A percentile compares a stretch with the other conserved stretches of the same genome.
Evolutionary conservation across 2,329 filamentous ascomycete genomes (phyloP).

Genomic region (Aspergillus tamarii): DNA sequence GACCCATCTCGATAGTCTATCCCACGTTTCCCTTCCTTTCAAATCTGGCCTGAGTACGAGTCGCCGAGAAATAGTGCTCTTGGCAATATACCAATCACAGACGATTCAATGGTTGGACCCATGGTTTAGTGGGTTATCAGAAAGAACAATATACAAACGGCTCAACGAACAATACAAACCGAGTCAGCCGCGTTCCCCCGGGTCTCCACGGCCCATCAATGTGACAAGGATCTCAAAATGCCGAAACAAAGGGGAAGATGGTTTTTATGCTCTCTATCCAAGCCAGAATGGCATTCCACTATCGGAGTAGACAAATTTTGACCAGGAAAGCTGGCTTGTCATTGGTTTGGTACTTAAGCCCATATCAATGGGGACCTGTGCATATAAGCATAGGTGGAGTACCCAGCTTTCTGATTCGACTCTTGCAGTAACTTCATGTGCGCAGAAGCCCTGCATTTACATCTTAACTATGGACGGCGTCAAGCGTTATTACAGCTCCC

Average conservation of each 20-base stretch:
- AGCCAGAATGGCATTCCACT: too few relatives aligned
- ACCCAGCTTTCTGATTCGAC: not conserved
- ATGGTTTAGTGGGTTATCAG: not conserved
- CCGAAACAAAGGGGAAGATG: not conserved
- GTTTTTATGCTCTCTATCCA: not conserved
- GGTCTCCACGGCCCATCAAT: not conserved
- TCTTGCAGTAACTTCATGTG: not conserved
- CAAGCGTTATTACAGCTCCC: conserved; percentile 13
- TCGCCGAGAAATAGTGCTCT: not conserved
- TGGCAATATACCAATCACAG: not conserved
- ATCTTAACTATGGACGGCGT: conserved; percentile 4
- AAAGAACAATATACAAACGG: not conserved
- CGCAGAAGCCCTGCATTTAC: too few relatives aligned
- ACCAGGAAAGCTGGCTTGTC: too few relatives aligned
- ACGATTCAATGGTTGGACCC: not conserved
- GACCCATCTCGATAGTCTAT: not conserved
- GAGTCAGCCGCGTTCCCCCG: not conserved
- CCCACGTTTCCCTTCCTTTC: not conserved
- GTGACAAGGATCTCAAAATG: not conserved
- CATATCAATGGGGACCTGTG: not conserved
- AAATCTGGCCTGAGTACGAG: not conserved
- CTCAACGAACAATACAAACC: not conserved
- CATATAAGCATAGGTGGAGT: not conserved
- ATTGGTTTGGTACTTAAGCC: not conserved
- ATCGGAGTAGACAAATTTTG: too few relatives aligned